Conservation (phyloP, 805 yeast genomes). For the Yarrowia yakushimensis region DNA sequence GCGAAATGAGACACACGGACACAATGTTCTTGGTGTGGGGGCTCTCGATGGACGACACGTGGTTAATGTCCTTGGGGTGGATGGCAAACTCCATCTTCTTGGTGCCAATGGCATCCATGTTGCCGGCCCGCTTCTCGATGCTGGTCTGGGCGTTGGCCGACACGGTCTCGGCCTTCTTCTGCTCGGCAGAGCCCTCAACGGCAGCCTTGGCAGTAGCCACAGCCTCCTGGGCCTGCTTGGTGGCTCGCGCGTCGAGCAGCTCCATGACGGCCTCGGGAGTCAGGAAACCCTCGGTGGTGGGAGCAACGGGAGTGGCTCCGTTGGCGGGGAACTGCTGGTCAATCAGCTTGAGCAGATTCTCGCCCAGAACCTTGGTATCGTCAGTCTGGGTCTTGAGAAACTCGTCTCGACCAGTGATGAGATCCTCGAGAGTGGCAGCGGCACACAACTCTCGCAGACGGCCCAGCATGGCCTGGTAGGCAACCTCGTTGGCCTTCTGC, state of each 20-base stretch:
- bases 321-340: slow-evolving; percentile 16
- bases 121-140: slow-evolving; percentile 43
- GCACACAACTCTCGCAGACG: slow-evolving; percentile 15
- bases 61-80: slow-evolving; percentile 28
- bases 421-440: slow-evolving; percentile 32
- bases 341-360: slow-evolving; percentile 3
- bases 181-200: neutral
- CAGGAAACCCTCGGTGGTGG: neutral
- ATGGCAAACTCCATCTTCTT: slow-evolving; percentile 35
- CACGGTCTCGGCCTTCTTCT: slow-evolving; percentile 34
- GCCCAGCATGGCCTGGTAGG: slow-evolving; percentile 25
- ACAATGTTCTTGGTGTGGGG: neutral
- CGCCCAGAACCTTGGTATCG: neutral
- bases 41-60: neutral
- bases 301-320: neutral
- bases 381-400: neutral
- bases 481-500: neutral
- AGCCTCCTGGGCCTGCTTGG: neutral
- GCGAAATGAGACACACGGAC: neutral
- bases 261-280: slow-evolving; percentile 3
- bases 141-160: slow-evolving; percentile 42
- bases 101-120: slow-evolving; percentile 38
- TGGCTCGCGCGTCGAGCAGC: neutral
- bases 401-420: neutral
- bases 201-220: neutral